phyloP scores from a whole-genome alignment of 2,329 filamentous ascomycete species.

The Corinectria fuckeliana region DNA sequence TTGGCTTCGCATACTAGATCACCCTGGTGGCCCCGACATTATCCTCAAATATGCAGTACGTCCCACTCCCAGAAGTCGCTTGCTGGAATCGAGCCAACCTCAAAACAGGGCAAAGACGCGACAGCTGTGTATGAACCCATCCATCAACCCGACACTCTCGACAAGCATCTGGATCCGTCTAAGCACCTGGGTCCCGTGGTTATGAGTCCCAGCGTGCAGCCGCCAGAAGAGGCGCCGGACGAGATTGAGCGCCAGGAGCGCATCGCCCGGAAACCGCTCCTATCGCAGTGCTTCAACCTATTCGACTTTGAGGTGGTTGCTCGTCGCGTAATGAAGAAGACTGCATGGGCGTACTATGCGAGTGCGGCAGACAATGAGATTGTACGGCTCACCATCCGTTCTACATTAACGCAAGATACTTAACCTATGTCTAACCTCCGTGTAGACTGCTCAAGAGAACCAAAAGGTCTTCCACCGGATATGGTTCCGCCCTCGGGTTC shows the following conservation, averaged over 20 bases:
- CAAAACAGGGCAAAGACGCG: constrained; percentile 78
- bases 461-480: constrained; percentile 95
- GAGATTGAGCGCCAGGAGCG: constrained; percentile 73
- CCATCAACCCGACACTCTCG: constrained; percentile 83
- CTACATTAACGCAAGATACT: not conserved
- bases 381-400: constrained; percentile 34
- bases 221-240: constrained; percentile 68
- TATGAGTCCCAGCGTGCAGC: constrained; percentile 79
- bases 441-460: constrained; percentile 90
- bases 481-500: constrained; percentile 89
- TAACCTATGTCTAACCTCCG: no score
- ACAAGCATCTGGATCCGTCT: constrained; percentile 80
- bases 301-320: constrained; percentile 97
- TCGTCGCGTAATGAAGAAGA: constrained; percentile 89
- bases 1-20: constrained; percentile 59
- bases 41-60: constrained; percentile 89
- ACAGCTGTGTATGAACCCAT: constrained; percentile 93
- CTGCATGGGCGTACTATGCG: constrained; percentile 97
- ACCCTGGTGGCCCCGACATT: constrained; percentile 88
- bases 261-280: constrained; percentile 74
- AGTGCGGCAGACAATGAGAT: constrained; percentile 72
- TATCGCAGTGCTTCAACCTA: constrained; percentile 91
- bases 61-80: not conserved
- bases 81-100: not conserved
- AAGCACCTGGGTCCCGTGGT: constrained; percentile 92